Base-by-base conservation (phyloP, 768 basidiomycete species). In the Mycena rosella region DNA sequence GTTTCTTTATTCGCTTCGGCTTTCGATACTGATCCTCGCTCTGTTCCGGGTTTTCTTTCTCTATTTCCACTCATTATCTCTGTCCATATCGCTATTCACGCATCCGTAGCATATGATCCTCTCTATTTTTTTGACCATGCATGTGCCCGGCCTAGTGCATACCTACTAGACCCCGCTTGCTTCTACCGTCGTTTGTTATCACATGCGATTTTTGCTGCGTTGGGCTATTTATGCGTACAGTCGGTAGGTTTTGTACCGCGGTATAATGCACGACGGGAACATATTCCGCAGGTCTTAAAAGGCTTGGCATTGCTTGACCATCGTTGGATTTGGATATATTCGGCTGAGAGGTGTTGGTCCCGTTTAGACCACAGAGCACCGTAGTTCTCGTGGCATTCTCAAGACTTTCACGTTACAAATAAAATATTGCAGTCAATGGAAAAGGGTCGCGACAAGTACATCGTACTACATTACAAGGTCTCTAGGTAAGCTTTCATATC, bases 61-160 rank as follows among this genome's bases (percentile, higher is more conserved):
- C 18, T 22, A 26, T 29, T 22, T 60, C 36, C 48, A 42, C 40
- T 44, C 59, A 34, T 59, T 30, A 48, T 60, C 38, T 53, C 49
- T 40, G 36, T 45, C 44, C 29, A 47, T 34, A 18, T 22, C n/a
- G 29, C 18, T 44, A 58, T 58, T 34, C 59, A 49, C 59, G 59
- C 59, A 60, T 51, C 59, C 47, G 11, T 62, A 62, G 60, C 60
- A 62, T 62, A 62, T 62, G 60, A 62, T 20, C 36, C 30, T 20
- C 60, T 53, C 51, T 62, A 62, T 62, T 62, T 62, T n/a, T 60
- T 53, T 53, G 38, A 42, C 40, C 40, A 30, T 29, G 40, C 42
- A 34, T 47, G 36, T 29, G 54, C 54, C 54, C 22, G 8, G 32
- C 40, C 49, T 20, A 51, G 27, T 51, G 17, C 27, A 27, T 48